Evolutionary conservation across 2,329 filamentous ascomycete species (phyloP), one percentile per base, ranked within the genome.

Genomic region (Talaromyces islandicus): DNA sequence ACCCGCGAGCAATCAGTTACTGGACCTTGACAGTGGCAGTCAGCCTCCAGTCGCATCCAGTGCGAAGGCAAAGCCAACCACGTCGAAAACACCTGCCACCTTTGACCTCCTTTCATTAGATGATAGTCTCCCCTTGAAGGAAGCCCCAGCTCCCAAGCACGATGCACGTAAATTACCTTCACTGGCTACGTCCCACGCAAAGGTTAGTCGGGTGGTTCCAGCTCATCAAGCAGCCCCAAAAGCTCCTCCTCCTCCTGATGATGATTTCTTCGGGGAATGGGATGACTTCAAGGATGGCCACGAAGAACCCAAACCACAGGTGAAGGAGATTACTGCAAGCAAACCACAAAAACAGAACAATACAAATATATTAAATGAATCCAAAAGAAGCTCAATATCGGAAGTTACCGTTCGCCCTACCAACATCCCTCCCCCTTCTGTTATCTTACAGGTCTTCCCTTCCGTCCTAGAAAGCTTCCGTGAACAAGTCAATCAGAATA

Each of bases 371-470:
- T 58, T 29, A 58, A 58, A 21, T 43, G 24, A 51, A 55, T 38
- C 51, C 48, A 38, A 55, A 25, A 35, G 50, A 30, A 55, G 21
- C n/a, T 55, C 59, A 30, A 32, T 54, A 41, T 50, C 55, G 29
- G 25, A 25, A 25, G 41, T 63, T 46, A 63, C 69, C 57, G 67
- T 76, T 54, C 89, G 91, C 6, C 92, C 92, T 5, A 91, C 87
- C 19, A 97, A 96, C 69, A 86, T 97, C 7, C 93, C 93, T 10
- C 93, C 93, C 4, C 93, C 93, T 1, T 90, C 90, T 0, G 82
- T 96, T 21, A 80, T 97, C 14, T 81, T 97, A 24, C 87, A 89
- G 9, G 74, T 91, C 7, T 91, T 96, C 65, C 86, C 90, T 0
- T 79, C 84, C 7, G 77, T 95, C 5, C 85, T 96, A 62, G 80